Conservation (phyloP, 495 filamentous ascomycete species). For the Bathelium albidoporum region DNA sequence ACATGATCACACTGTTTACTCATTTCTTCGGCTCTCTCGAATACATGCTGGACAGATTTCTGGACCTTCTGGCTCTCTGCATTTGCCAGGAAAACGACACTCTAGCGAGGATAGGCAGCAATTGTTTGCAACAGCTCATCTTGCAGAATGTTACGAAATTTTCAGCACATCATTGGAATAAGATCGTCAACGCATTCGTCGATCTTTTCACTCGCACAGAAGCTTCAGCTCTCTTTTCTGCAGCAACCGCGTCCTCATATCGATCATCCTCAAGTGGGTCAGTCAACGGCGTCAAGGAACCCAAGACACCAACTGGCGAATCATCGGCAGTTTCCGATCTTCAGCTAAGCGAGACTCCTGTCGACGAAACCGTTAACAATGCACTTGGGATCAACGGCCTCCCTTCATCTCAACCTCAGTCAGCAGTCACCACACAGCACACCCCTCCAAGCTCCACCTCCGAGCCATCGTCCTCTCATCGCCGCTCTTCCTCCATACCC, state of each 20-base stretch:
- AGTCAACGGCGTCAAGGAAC: conserved; percentile 10
- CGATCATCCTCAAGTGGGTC: conserved; percentile 13
- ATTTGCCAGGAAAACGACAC: conserved; percentile 99
- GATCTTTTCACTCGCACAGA: conserved; percentile 92
- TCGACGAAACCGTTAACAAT: conserved; percentile 20
- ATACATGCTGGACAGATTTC: conserved; percentile 91
- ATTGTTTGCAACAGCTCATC: conserved; percentile 92
- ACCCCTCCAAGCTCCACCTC: neutral
- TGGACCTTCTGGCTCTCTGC: conserved; percentile 86
- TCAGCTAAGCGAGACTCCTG: conserved; percentile 16
- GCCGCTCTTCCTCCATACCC: conserved; percentile 18
- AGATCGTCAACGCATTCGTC: conserved; percentile 90
- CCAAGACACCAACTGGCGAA: conserved; percentile 19
- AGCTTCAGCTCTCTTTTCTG: conserved; percentile 85
- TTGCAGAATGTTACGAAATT: conserved; percentile 93
- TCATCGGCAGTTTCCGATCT: conserved; percentile 18
- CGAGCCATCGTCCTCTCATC: neutral
- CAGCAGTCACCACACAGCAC: neutral
- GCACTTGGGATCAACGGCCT: conserved; percentile 34
- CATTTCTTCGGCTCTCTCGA: conserved; percentile 94
- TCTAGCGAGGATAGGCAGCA: conserved; percentile 93
- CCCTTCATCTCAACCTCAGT: conserved; percentile 8
- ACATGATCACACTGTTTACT: conserved; percentile 97
- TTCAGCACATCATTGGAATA: conserved; percentile 72
- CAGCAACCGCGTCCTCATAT: conserved; percentile 48